Percentiles rank a stretch among this genome's conserved stretches.
Evolutionary conservation across 768 basidiomycete species (phyloP).

Genomic region (Pleurotus ostreatus): DNA sequence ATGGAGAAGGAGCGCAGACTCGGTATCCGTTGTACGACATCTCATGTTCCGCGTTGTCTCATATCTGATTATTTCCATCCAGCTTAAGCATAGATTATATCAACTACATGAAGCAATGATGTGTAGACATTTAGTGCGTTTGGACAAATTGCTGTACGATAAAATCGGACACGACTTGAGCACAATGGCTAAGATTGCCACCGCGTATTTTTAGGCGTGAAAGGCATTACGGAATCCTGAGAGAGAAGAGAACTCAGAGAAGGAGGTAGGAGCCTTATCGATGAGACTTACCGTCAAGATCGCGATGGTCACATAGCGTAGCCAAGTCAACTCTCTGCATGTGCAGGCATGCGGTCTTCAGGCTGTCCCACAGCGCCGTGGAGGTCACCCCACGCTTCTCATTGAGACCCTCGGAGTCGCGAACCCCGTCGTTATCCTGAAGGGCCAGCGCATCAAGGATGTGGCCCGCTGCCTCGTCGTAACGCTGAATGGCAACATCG

Average conservation of each 20-base stretch:
- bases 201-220: constrained; percentile 4
- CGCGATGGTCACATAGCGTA: constrained; percentile 62
- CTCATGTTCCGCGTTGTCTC: background rate
- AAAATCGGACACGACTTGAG: background rate
- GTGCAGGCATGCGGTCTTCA: constrained; percentile 79
- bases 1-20: constrained; percentile 6
- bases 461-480: constrained; percentile 82
- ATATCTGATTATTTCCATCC: too few relatives aligned
- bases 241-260: background rate
- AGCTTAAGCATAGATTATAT: background rate
- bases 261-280: background rate
- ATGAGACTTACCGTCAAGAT: constrained; percentile 53
- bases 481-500: constrained; percentile 46
- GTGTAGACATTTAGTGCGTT: background rate
- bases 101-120: background rate
- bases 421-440: constrained; percentile 81
- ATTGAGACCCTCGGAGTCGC: constrained; percentile 37
- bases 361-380: constrained; percentile 80
- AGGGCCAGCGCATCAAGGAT: constrained; percentile 86
- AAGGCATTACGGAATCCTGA: constrained; percentile 29
- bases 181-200: background rate
- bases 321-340: constrained; percentile 78
- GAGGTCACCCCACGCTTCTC: constrained; percentile 71
- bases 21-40: constrained; percentile 1
- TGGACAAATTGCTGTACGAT: background rate